phyloP scores from a whole-genome alignment of 83 land plant genomes.

The Picea engelmannii region DNA sequence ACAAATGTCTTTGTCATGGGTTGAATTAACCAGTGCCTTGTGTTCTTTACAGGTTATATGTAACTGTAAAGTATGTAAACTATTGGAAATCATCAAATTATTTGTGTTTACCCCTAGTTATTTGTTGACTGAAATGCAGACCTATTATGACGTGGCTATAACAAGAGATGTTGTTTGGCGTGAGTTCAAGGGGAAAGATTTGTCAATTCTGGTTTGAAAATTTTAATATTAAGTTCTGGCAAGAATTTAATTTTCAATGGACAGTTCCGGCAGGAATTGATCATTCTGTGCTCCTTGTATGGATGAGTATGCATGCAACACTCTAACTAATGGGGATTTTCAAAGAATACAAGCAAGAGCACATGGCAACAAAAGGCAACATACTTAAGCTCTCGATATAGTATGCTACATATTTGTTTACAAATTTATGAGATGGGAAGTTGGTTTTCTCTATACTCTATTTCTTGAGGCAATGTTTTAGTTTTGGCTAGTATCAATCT shows the following conservation, averaged over 20 bases:
- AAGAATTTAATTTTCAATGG: neutral
- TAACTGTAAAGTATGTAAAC: too few relatives aligned
- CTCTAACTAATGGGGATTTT: neutral
- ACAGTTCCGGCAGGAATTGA: too few relatives aligned
- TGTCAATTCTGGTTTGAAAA: neutral
- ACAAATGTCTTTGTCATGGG: neutral
- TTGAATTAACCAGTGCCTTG: too few relatives aligned
- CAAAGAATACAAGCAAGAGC: constrained; percentile 3
- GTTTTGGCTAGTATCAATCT: too few relatives aligned
- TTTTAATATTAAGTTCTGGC: neutral
- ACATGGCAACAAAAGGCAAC: neutral
- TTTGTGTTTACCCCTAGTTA: too few relatives aligned
- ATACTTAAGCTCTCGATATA: neutral
- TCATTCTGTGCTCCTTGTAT: neutral
- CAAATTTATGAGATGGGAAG: neutral
- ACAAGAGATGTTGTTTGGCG: too few relatives aligned
- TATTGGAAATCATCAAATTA: too few relatives aligned
- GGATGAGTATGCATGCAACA: neutral
- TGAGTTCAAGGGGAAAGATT: neutral
- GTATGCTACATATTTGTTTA: neutral
- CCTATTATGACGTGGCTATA: too few relatives aligned
- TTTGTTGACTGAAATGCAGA: too few relatives aligned
- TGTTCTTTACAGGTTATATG: too few relatives aligned
- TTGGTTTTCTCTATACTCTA: neutral
- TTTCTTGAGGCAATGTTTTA: neutral